phyloP scores from a whole-genome alignment of 805 yeast species.

The Saccharomycodes ludwigii region DNA sequence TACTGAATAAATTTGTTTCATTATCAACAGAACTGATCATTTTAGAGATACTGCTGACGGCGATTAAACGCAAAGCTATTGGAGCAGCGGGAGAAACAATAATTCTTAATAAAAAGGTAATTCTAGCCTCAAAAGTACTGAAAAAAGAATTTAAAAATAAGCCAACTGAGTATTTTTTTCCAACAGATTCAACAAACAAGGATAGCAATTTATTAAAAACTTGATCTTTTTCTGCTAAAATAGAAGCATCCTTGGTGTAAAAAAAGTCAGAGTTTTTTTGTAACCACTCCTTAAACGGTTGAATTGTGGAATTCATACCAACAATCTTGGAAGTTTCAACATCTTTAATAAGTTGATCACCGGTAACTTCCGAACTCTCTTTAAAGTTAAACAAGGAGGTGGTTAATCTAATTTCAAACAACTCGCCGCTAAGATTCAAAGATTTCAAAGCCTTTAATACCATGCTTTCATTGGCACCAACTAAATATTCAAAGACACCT shows the following conservation, averaged over 20 bases:
- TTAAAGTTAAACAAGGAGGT: constrained; percentile 35
- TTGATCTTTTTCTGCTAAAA: constrained; percentile 19
- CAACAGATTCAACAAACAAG: constrained; percentile 33
- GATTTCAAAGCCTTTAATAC: constrained; percentile 29
- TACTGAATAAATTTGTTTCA: constrained; percentile 33
- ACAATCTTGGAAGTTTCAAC: constrained; percentile 16
- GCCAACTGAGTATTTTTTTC: constrained; percentile 21
- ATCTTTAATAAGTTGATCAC: constrained; percentile 22
- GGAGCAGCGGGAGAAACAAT: constrained; percentile 50
- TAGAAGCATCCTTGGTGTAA: constrained; percentile 21
- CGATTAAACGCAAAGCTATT: constrained; percentile 36
- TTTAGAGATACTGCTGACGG: constrained; percentile 31
- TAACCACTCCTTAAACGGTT: constrained; percentile 21
- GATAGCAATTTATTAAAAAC: constrained; percentile 33
- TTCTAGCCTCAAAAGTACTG: constrained; percentile 27
- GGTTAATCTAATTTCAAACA: constrained; percentile 55
- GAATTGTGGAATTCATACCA: constrained; percentile 13
- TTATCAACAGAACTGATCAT: constrained; percentile 24
- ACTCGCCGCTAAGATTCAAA: constrained; percentile 26
- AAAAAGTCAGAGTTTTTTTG: constrained; percentile 18
- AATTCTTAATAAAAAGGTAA: constrained; percentile 50
- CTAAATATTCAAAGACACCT: constrained; percentile 28
- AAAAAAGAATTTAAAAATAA: constrained; percentile 26
- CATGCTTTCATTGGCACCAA: constrained; percentile 25
- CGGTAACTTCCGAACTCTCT: constrained; percentile 11